phyloP scores from a whole-genome alignment of 2,329 filamentous ascomycete genomes.

The Microdochium bolleyi region DNA sequence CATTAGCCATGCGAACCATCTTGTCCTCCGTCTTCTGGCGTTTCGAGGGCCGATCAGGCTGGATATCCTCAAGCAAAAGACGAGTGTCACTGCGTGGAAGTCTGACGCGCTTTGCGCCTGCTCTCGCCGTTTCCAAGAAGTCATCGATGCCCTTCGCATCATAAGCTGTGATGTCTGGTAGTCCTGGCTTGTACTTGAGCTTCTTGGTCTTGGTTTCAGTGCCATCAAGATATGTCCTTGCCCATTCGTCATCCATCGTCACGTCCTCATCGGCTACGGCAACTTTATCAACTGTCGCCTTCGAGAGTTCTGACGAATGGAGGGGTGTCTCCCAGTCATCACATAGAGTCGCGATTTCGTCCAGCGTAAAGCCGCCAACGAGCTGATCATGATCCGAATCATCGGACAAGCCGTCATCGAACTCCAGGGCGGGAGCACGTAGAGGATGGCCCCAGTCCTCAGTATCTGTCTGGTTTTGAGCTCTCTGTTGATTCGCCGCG shows the following conservation, averaged over 20 bases:
- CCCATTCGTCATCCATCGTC: constrained; percentile 55
- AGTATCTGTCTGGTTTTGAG: constrained; percentile 33
- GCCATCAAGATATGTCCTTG: constrained; percentile 46
- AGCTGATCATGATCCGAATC: constrained; percentile 50
- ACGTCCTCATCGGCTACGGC: constrained; percentile 27
- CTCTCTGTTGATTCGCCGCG: constrained; percentile 41
- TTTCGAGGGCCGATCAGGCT: constrained; percentile 55
- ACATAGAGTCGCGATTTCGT: constrained; percentile 78
- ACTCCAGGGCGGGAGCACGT: constrained; percentile 31
- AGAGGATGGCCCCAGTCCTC: constrained; percentile 40
- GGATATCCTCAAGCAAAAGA: constrained; percentile 73
- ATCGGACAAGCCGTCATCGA: constrained; percentile 26
- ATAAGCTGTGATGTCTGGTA: constrained; percentile 50
- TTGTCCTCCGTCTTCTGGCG: constrained; percentile 47
- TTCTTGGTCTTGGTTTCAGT: constrained; percentile 56
- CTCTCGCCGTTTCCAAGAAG: constrained; percentile 65
- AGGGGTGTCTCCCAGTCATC: constrained; percentile 73
- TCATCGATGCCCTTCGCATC: constrained; percentile 70
- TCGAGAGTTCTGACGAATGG: constrained; percentile 16
- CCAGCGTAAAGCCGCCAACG: constrained; percentile 66
- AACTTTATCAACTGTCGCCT: constrained; percentile 5
- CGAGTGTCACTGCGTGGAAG: constrained; percentile 85
- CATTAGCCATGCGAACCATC: constrained; percentile 59
- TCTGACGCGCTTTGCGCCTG: constrained; percentile 68
- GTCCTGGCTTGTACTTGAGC: constrained; percentile 50